Evolutionary conservation across 768 basidiomycete genomes (phyloP).

Genomic region (Pisolithus tinctorius): DNA sequence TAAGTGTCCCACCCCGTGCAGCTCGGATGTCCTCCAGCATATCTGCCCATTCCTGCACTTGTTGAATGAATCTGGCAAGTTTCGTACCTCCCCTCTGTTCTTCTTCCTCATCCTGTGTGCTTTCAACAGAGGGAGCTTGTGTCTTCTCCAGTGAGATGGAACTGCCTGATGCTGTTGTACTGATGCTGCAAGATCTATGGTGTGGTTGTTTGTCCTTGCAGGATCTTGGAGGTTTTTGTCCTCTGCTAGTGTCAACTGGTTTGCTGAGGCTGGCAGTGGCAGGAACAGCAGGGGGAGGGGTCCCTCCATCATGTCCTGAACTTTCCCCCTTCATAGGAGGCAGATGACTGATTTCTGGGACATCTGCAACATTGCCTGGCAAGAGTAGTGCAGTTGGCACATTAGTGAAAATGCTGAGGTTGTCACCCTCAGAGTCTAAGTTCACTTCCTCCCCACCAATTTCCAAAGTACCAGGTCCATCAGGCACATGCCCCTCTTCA

Average conservation of each 20-base stretch:
- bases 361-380: background rate
- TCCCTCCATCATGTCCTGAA: too few species aligned
- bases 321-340: too few species aligned
- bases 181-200: too few species aligned
- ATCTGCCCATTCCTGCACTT: constrained; percentile 12
- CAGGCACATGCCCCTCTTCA: background rate
- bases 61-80: background rate
- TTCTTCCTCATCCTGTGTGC: background rate
- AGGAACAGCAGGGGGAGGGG: too few species aligned
- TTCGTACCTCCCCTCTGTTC: background rate
- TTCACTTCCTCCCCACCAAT: background rate
- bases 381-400: background rate
- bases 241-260: too few species aligned
- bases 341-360: too few species aligned
- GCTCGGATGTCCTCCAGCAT: constrained; percentile 2
- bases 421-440: background rate
- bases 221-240: too few species aligned
- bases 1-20: background rate
- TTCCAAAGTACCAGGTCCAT: background rate
- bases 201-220: too few species aligned
- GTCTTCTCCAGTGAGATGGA: too few species aligned
- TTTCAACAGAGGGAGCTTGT: background rate
- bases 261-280: too few species aligned
- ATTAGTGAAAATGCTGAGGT: background rate
- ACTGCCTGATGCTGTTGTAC: too few species aligned